These are phyloP conservation scores for Pythium aquatile DNA, from an alignment of 352 stramenopile species.

Conservation along the genomic window DNA sequence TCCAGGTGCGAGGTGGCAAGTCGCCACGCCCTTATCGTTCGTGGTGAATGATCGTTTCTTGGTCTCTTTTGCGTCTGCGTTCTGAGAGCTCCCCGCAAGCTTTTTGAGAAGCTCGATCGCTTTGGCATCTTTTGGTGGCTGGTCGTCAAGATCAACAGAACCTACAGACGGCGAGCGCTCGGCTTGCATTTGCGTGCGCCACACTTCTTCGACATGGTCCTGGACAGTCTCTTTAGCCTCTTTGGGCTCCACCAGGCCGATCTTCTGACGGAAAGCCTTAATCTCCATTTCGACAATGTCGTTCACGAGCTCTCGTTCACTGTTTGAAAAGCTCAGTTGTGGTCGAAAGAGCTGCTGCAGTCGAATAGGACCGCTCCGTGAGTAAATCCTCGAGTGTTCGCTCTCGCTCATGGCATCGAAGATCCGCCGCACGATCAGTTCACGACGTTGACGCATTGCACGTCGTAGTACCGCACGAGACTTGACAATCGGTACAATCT, in stretches of 20 bases:
- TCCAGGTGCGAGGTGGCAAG: slow-evolving; percentile 43
- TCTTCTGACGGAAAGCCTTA: slow-evolving; percentile 14
- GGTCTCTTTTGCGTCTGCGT: slow-evolving; percentile 10
- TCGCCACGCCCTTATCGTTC: slow-evolving; percentile 35
- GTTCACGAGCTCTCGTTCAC: slow-evolving; percentile 50
- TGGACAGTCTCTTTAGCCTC: slow-evolving; percentile 9
- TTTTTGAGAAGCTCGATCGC: background rate
- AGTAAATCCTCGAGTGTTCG: slow-evolving; percentile 58
- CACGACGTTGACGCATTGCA: slow-evolving; percentile 47
- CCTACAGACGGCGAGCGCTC: background rate
- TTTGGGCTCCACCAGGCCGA: background rate
- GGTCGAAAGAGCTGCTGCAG: slow-evolving; percentile 40
- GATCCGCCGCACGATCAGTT: slow-evolving; percentile 40
- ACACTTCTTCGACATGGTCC: slow-evolving; percentile 25
- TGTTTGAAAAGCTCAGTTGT: slow-evolving; percentile 39
- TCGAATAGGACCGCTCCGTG: slow-evolving; percentile 41
- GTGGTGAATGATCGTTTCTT: slow-evolving; percentile 36
- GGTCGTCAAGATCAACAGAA: background rate
- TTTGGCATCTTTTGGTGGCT: background rate
- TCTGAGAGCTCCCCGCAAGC: background rate
- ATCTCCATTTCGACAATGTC: slow-evolving; percentile 32
- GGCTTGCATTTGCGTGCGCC: slow-evolving; percentile 23
- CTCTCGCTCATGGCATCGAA: slow-evolving; percentile 51
- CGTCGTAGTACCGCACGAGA: slow-evolving; percentile 45
- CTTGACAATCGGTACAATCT: slow-evolving; percentile 42